phyloP scores from a whole-genome alignment of 2,329 filamentous ascomycete genomes.

The Xylariaceae sp. region DNA sequence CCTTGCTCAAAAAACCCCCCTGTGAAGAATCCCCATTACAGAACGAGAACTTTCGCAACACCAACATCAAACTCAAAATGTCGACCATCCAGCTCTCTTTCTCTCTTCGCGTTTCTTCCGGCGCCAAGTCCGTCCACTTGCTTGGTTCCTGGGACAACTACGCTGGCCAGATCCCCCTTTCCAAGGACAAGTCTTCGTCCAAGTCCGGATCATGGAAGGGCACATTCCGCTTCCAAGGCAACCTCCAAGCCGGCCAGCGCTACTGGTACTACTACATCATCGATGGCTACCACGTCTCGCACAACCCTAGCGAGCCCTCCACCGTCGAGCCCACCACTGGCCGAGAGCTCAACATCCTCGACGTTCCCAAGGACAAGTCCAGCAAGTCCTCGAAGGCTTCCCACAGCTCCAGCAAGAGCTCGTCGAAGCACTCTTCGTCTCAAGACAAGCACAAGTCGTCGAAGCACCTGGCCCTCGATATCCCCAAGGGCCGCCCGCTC shows the following conservation, averaged over 20 bases:
- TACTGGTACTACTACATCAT: conserved; percentile 99
- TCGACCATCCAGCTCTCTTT: conserved; percentile 91
- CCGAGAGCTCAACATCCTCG: conserved; percentile 95
- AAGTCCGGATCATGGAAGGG: conserved; percentile 93
- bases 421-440: conserved; percentile 35
- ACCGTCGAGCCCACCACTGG: conserved; percentile 94
- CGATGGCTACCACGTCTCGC: conserved; percentile 95
- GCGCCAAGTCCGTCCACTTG: conserved; percentile 95
- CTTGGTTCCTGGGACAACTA: conserved; percentile 99
- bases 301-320: conserved; percentile 85
- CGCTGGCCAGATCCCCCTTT: conserved; percentile 85
- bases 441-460: conserved; percentile 42
- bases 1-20: conserved; percentile 46
- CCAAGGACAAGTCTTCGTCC: conserved; percentile 74
- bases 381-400: conserved; percentile 42
- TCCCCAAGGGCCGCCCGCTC: conserved; percentile 83
- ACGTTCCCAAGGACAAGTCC: conserved; percentile 61
- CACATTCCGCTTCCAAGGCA: conserved; percentile 92
- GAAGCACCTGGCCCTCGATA: conserved; percentile 53
- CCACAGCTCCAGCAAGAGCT: conserved; percentile 41
- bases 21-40: conserved; percentile 32
- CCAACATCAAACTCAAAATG: conserved; percentile 56
- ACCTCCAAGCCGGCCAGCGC: conserved; percentile 79
- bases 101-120: conserved; percentile 88
- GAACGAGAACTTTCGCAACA: conserved; percentile 36